Percentiles rank a stretch among this genome's conserved stretches.
phyloP scores from a whole-genome alignment of 2,329 filamentous ascomycete genomes.

The Colletotrichum cordylinicola region DNA sequence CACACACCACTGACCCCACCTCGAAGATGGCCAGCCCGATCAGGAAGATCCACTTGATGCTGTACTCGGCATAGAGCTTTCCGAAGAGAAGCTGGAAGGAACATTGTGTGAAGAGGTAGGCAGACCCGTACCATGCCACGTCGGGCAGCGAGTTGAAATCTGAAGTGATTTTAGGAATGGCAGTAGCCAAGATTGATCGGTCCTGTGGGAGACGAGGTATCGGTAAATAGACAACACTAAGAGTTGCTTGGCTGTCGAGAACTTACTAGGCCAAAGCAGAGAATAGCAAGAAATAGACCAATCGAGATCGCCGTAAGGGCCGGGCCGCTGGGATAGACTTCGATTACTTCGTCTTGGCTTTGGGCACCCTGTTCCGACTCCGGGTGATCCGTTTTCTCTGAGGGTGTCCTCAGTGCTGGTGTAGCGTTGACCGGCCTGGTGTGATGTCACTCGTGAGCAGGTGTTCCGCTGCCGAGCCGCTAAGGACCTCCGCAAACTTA shows the following conservation, averaged over 20 bases:
- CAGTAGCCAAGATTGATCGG: slow-evolving; percentile 15
- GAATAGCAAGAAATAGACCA: slow-evolving; percentile 5
- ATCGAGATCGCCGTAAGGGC: slow-evolving; percentile 4
- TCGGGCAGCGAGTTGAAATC: slow-evolving; percentile 18
- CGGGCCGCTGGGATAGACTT: neutral
- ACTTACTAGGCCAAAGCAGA: slow-evolving; percentile 17
- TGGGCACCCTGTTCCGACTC: neutral
- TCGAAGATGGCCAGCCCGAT: slow-evolving; percentile 45
- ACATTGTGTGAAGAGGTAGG: neutral
- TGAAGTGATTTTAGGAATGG: slow-evolving; percentile 19
- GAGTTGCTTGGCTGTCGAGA: neutral
- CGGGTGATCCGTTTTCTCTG: neutral
- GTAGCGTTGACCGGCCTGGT: neutral
- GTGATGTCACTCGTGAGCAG: neutral
- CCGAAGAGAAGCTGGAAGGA: slow-evolving; percentile 55
- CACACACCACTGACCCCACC: slow-evolving; percentile 48
- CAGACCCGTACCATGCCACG: slow-evolving; percentile 14
- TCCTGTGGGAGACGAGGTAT: neutral
- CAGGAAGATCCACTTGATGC: slow-evolving; percentile 45
- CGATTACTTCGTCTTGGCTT: neutral
- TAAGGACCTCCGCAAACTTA: neutral
- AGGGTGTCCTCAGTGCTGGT: neutral
- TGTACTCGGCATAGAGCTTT: slow-evolving; percentile 60
- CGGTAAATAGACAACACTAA: neutral
- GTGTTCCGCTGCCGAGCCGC: neutral